A percentile compares a stretch with the other conserved stretches of the same genome.
Conservation (phyloP, 129 eudicot species). For the Chrysanthemum seticuspe region DNA sequence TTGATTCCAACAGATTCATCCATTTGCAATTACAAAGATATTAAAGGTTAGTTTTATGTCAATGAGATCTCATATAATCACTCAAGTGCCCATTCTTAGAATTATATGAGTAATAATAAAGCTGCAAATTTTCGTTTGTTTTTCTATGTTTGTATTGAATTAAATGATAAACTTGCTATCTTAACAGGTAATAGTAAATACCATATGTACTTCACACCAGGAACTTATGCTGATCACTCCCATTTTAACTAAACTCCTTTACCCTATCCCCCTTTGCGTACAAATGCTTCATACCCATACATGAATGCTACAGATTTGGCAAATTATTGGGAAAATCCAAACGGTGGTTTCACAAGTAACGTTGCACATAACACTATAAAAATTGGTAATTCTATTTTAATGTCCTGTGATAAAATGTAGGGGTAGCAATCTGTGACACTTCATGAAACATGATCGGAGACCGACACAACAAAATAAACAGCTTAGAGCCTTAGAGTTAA, state of each 20-base stretch:
- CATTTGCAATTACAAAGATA: too few species aligned
- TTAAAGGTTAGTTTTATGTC: too few species aligned
- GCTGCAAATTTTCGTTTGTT: background rate
- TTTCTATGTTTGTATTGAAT: background rate
- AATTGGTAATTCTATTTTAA: too few species aligned
- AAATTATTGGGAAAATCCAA: conserved; percentile 54
- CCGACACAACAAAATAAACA: too few species aligned
- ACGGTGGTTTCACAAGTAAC: conserved; percentile 36
- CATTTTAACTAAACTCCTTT: conserved; percentile 35
- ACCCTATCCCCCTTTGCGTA: conserved; percentile 41
- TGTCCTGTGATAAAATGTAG: too few species aligned
- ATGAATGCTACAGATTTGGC: conserved; percentile 45
- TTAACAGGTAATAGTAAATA: conserved; percentile 55
- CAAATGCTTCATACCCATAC: conserved; percentile 39
- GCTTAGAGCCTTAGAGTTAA: too few species aligned
- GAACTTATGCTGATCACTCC: conserved; percentile 42
- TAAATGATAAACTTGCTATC: conserved; percentile 8
- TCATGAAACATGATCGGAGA: too few species aligned
- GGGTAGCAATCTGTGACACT: too few species aligned
- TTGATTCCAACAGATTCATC: too few species aligned
- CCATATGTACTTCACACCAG: conserved; percentile 31
- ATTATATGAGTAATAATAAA: background rate
- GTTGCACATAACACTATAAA: too few species aligned
- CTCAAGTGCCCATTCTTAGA: too few species aligned
- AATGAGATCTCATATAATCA: too few species aligned